phyloP scores from a whole-genome alignment of 192 early-diverging fungal genomes.

The Mortierella hygrophila region DNA sequence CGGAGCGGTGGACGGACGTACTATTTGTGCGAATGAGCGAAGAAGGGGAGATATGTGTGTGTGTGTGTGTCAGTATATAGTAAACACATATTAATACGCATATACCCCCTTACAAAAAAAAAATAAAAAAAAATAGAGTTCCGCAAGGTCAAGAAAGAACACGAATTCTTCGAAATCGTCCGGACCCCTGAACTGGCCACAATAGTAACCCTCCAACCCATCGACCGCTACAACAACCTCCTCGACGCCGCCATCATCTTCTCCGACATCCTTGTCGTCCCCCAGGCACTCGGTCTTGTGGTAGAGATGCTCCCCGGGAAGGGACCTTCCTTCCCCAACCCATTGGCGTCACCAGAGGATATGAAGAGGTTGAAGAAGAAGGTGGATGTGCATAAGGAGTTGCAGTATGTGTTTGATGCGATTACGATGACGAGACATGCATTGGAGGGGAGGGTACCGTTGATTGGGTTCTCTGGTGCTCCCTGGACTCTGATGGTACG shows the following conservation, averaged over 20 bases:
- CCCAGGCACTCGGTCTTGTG: conserved; percentile 94
- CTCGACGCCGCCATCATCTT: conserved; percentile 98
- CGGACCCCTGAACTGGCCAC: conserved; percentile 91
- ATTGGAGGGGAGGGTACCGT: conserved; percentile 87
- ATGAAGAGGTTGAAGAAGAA: conserved; percentile 67
- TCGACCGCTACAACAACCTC: conserved; percentile 88
- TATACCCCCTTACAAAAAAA: too few species aligned
- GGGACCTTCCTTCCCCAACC: conserved; percentile 89
- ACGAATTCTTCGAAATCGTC: conserved; percentile 96
- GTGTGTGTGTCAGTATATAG: too few species aligned
- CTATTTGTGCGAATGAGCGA: background rate
- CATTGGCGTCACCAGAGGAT: conserved; percentile 78
- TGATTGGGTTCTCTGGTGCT: conserved; percentile 95
- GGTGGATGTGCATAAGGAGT: conserved; percentile 78
- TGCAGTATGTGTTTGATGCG: conserved; percentile 94
- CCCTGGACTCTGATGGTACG: conserved; percentile 94
- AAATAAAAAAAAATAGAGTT: too few species aligned
- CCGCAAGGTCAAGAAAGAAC: conserved; percentile 77
- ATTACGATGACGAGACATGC: conserved; percentile 90
- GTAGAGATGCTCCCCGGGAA: conserved; percentile 91
- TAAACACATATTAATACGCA: background rate
- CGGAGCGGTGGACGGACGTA: background rate
- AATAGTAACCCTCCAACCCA: conserved; percentile 93
- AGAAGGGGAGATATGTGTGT: background rate
- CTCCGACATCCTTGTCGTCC: conserved; percentile 97